Evolutionary conservation across 768 basidiomycete species (phyloP).

Genomic region (Leccinum rimulosum): DNA sequence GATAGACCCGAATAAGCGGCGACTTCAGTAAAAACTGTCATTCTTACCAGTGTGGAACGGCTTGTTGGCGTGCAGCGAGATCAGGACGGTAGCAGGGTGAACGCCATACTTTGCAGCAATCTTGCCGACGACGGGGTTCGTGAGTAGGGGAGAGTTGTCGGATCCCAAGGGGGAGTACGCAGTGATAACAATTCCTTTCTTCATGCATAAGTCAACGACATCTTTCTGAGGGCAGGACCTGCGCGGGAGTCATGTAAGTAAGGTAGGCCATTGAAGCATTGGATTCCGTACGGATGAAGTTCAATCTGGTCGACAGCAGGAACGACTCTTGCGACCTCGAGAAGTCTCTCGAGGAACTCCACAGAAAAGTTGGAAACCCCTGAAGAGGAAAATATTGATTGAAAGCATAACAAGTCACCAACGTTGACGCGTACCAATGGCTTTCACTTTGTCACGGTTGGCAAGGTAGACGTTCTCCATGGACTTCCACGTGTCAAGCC

Average conservation of each 20-base stretch:
- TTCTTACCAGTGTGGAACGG: constrained; percentile 48
- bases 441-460: constrained; percentile 68
- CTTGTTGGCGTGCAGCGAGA: constrained; percentile 73
- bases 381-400: constrained; percentile 17
- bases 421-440: constrained; percentile 50
- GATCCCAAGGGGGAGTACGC: constrained; percentile 83
- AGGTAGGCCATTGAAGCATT: constrained; percentile 19
- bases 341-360: constrained; percentile 57
- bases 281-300: constrained; percentile 52
- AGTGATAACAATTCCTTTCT: constrained; percentile 68
- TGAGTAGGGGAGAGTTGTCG: constrained; percentile 66
- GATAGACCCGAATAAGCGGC: neutral
- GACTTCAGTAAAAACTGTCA: neutral
- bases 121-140: constrained; percentile 54
- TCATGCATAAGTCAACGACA: constrained; percentile 55
- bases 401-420: neutral
- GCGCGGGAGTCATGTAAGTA: neutral
- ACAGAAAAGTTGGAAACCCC: constrained; percentile 73
- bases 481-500: constrained; percentile 76
- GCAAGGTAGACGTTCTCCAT: constrained; percentile 70
- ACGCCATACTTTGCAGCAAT: constrained; percentile 63
- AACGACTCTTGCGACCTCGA: constrained; percentile 51
- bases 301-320: constrained; percentile 84
- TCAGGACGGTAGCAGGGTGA: constrained; percentile 58
- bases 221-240: neutral